Evolutionary conservation across 441 rosid genomes (phyloP), one percentile per base, ranked within the genome.

Genomic region (Erodium trifolium): DNA sequence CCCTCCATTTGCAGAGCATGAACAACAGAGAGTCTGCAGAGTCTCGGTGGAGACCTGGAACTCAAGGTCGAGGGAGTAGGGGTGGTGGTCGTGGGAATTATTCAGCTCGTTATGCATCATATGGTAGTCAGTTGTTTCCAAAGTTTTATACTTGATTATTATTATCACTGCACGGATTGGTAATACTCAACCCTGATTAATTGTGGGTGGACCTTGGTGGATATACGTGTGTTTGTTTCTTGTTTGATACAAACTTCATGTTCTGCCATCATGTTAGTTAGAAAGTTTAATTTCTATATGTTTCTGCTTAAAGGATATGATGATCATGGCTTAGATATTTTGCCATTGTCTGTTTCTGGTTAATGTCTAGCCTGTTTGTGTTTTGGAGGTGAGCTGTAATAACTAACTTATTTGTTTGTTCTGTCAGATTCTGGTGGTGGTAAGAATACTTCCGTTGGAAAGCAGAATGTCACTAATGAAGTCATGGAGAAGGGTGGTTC

Each of bases 1-100:
- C 63, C 12, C 14, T 53, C 45, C 63, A 11, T 67, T 53, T 51
- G 65, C 89, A 93, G 97, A 88, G 73, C 79, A 62, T 27, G 51
- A 80, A 72, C 83, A 84, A 68, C 82, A 89, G 75, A 83, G 97
- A 84, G 77, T 73, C 90, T 70, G 82, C 83, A 59, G 98, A 91
- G 73, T 35, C 91, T 70, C 90, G 81, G 47, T 78, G 94, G 94
- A 87, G 82, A 78, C 77, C 91, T 76, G 81, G 90, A 71, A 76
- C 79, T 14, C 82, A 76, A 13, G 89, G 87, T 39, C 82, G 86
- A 68, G 98, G 91, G 64, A 83, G 79, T 69, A 85, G 87, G 85
- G 86, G 87, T 11, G 47, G 47, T 69, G 86, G 83, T 67, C 84
- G 90, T 68, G 68, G 45, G 67, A 85, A 81, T 59, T 83, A 77